Percentiles rank a stretch among this genome's conserved stretches.
Conservation (phyloP, 345 rosid genomes). For the Eucalyptus dawsonii region DNA sequence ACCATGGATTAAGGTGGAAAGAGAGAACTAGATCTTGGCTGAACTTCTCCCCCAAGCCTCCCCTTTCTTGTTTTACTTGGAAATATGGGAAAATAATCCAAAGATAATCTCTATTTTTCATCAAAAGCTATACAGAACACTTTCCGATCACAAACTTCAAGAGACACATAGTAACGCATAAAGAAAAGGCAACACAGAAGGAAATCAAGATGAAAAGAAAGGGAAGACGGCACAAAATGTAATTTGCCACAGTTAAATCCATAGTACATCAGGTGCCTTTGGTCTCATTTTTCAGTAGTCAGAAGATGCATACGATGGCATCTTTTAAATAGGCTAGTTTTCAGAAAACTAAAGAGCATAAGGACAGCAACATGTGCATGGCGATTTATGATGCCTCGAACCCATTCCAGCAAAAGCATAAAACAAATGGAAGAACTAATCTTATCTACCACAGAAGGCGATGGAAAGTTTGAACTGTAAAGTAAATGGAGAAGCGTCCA, state of each 20-base stretch:
- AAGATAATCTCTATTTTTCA: not conserved
- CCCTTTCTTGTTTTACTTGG: not conserved
- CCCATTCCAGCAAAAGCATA: not conserved
- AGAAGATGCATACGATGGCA: not conserved
- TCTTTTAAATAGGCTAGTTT: not conserved
- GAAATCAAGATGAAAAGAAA: not conserved
- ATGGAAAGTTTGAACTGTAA: not conserved
- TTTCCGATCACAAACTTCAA: not conserved
- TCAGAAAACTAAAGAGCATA: not conserved
- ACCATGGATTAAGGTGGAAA: not conserved
- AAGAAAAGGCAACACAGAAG: not conserved
- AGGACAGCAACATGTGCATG: not conserved
- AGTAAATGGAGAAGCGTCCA: not conserved
- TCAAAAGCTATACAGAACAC: not conserved
- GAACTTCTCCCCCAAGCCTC: not conserved
- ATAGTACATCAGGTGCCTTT: not conserved
- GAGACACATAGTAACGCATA: not conserved
- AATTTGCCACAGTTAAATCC: not conserved
- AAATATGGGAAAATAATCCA: not conserved
- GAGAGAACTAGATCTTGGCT: conserved; percentile 3
- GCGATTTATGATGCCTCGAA: not conserved
- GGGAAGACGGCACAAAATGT: not conserved
- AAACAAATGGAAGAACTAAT: not conserved
- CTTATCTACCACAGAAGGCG: not conserved
- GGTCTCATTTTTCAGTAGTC: not conserved